Conservation (phyloP, 2,329 filamentous ascomycete genomes). For the Juglanconis sp. region DNA sequence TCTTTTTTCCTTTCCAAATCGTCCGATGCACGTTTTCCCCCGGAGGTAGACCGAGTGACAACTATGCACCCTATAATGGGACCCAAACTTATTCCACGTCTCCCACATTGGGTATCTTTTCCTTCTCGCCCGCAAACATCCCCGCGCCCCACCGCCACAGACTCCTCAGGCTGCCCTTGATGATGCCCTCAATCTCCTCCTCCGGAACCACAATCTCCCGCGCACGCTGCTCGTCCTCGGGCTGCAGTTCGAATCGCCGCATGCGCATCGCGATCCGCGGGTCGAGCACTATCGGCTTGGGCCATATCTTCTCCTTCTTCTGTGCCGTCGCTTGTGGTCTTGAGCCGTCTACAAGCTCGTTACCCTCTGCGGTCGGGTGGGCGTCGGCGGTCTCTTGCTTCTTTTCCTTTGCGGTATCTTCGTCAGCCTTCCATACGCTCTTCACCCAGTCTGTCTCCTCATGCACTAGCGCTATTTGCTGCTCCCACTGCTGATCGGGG, state of each 20-base stretch:
- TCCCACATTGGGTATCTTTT: constrained; percentile 26
- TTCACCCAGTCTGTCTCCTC: constrained; percentile 87
- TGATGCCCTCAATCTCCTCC: constrained; percentile 68
- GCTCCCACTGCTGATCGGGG: constrained; percentile 48
- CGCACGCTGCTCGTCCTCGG: constrained; percentile 68
- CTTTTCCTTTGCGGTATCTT: constrained; percentile 43
- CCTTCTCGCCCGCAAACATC: constrained; percentile 38
- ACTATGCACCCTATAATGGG: no score
- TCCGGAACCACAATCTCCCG: constrained; percentile 59
- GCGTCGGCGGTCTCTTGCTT: constrained; percentile 31
- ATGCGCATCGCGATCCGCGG: constrained; percentile 73
- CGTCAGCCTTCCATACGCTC: constrained; percentile 60
- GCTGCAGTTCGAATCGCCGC: constrained; percentile 69
- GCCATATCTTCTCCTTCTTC: constrained; percentile 67
- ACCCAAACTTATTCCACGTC: constrained; percentile 19
- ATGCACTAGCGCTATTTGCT: constrained; percentile 59
- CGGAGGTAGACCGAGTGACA: no score
- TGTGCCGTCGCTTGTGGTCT: background rate
- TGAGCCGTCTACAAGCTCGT: constrained; percentile 8
- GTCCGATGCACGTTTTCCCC: no score
- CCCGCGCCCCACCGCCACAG: constrained; percentile 49
- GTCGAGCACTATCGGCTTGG: constrained; percentile 72
- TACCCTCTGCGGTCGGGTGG: constrained; percentile 5
- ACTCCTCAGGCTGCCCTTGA: constrained; percentile 56
- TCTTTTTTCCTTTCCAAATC: background rate